Percentiles rank a stretch among this genome's conserved stretches.
Evolutionary conservation across 306 rosid genomes (phyloP).

Genomic region (Clitoria ternatea): DNA sequence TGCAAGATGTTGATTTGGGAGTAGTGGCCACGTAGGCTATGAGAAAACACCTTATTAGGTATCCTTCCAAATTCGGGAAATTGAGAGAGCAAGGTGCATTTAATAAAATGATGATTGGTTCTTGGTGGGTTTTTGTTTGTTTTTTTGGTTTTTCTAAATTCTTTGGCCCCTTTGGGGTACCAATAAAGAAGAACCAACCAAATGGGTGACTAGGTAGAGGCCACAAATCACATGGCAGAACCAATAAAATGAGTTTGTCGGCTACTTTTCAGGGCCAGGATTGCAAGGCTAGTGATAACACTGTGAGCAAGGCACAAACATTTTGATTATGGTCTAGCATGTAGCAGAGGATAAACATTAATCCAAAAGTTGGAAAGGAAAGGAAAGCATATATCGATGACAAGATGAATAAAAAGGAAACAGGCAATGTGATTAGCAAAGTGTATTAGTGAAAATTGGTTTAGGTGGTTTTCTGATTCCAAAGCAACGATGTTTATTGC

Average conservation of each 20-base stretch:
- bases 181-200: constrained; percentile 44
- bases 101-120: constrained; percentile 49
- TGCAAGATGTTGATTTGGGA: constrained; percentile 38
- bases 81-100: constrained; percentile 21
- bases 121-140: no score
- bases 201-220: constrained; percentile 64
- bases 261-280: constrained; percentile 71
- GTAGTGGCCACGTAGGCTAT: constrained; percentile 35
- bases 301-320: constrained; percentile 54
- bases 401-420: constrained; percentile 48
- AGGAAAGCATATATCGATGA: no score
- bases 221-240: constrained; percentile 80
- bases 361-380: constrained; percentile 50
- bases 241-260: constrained; percentile 86
- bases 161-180: constrained; percentile 19
- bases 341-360: constrained; percentile 71
- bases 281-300: constrained; percentile 52
- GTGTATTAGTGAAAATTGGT: constrained; percentile 24
- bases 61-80: constrained; percentile 61
- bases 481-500: constrained; percentile 49
- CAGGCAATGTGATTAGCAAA: constrained; percentile 23
- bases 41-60: constrained; percentile 41
- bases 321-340: constrained; percentile 72
- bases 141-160: constrained; percentile 19
- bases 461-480: constrained; percentile 40